These are phyloP conservation scores for Hemileccinum impolitum DNA, from an alignment of 768 basidiomycete genomes.

Conservation along the genomic window DNA sequence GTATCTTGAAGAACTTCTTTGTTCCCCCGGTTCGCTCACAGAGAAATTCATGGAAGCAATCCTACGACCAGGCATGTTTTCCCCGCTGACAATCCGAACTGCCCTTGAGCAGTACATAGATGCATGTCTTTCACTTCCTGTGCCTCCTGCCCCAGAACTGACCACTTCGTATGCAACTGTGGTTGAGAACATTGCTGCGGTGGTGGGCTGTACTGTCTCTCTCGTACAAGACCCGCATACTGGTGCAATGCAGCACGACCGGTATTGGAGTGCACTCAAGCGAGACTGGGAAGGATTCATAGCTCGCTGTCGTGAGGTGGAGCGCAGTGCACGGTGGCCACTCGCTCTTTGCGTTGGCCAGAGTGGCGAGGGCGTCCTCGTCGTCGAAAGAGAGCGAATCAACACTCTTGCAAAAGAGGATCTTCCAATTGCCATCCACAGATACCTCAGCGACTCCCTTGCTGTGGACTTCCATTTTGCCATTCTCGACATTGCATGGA, in stretches of 20 bases:
- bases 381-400: slow-evolving; percentile 77
- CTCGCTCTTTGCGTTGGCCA: slow-evolving; percentile 55
- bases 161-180: slow-evolving; percentile 61
- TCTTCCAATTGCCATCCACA: slow-evolving; percentile 55
- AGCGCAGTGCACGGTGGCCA: slow-evolving; percentile 81
- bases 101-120: slow-evolving; percentile 83
- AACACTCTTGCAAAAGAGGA: slow-evolving; percentile 65
- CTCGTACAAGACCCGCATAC: slow-evolving; percentile 72
- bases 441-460: slow-evolving; percentile 44
- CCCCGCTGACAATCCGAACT: slow-evolving; percentile 71
- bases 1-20: slow-evolving; percentile 83
- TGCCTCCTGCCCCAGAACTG: slow-evolving; percentile 53
- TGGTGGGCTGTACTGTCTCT: slow-evolving; percentile 83
- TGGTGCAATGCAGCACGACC: slow-evolving; percentile 72
- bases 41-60: slow-evolving; percentile 80
- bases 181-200: slow-evolving; percentile 71
- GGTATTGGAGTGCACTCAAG: slow-evolving; percentile 82
- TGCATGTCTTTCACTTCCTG: slow-evolving; percentile 63
- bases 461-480: slow-evolving; percentile 50
- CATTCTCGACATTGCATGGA: slow-evolving; percentile 62
- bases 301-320: slow-evolving; percentile 85
- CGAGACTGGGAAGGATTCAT: slow-evolving; percentile 96
- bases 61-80: slow-evolving; percentile 87
- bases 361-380: slow-evolving; percentile 44
- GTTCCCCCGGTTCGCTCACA: slow-evolving; percentile 65